phyloP scores from a whole-genome alignment of 257 asterid genomes.

The Nicotiana benthamiana region DNA sequence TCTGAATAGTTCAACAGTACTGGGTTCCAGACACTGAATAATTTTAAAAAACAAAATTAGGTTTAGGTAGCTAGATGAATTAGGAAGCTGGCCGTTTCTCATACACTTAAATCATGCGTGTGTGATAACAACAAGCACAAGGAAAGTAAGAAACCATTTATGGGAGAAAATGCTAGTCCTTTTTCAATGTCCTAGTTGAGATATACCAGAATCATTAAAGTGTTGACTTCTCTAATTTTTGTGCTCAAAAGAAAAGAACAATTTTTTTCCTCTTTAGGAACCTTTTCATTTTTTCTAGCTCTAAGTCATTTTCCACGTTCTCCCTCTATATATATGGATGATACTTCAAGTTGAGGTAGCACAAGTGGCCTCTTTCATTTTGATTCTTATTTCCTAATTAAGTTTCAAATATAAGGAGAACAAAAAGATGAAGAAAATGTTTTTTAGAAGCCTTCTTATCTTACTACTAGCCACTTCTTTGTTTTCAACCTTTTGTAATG shows the following conservation, averaged over 20 bases:
- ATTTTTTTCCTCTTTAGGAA: not conserved
- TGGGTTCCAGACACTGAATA: not conserved
- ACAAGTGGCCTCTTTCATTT: not conserved
- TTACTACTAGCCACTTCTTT: constrained; percentile 22
- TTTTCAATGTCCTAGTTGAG: constrained; percentile 19
- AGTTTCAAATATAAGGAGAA: not conserved
- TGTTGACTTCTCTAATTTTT: constrained; percentile 4
- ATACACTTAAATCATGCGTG: not conserved
- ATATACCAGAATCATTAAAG: constrained; percentile 23
- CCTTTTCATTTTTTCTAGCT: not conserved
- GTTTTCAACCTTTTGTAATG: constrained; percentile 25
- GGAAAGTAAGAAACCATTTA: not conserved
- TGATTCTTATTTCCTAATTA: not conserved
- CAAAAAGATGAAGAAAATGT: constrained; percentile 10
- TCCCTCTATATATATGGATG: not conserved
- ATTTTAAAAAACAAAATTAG: not conserved
- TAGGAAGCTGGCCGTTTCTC: not conserved
- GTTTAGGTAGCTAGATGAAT: not conserved
- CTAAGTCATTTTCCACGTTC: not conserved
- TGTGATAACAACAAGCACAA: constrained; percentile 26
- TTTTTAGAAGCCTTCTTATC: constrained; percentile 18
- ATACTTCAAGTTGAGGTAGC: not conserved
- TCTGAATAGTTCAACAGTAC: not conserved
- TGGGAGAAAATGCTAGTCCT: not conserved
- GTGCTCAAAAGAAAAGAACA: not conserved